A percentile compares a stretch with the other conserved stretches of the same genome.
These are phyloP conservation scores for Wallacemonas rigidus DNA, from an alignment of 208 protist species.

Conservation along the genomic window DNA sequence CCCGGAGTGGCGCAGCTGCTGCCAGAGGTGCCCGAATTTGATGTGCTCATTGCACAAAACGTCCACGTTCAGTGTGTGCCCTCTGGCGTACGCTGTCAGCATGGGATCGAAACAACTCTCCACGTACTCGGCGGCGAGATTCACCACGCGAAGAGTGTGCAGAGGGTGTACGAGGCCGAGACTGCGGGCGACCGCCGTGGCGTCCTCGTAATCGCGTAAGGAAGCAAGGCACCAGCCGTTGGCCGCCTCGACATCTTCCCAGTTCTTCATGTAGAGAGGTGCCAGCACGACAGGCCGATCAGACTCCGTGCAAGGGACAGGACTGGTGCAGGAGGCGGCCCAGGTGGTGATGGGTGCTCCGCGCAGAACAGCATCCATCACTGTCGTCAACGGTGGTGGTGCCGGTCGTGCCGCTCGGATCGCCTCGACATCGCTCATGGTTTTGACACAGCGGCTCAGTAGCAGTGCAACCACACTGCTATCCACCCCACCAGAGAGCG, in stretches of 20 bases:
- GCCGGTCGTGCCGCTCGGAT: slow-evolving; percentile 21
- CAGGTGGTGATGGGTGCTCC: slow-evolving; percentile 29
- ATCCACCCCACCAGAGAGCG: slow-evolving; percentile 82
- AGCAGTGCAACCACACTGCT: slow-evolving; percentile 73
- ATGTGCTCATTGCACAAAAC: slow-evolving; percentile 79
- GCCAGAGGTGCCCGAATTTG: slow-evolving; percentile 66
- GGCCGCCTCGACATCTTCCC: slow-evolving; percentile 48
- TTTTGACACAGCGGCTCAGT: slow-evolving; percentile 57
- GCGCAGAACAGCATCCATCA: slow-evolving; percentile 27
- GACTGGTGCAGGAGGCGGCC: slow-evolving; percentile 12
- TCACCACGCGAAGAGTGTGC: slow-evolving; percentile 34
- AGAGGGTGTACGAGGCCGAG: slow-evolving; percentile 35
- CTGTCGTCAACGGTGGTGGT: slow-evolving; percentile 19
- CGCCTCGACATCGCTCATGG: slow-evolving; percentile 48
- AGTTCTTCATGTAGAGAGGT: slow-evolving; percentile 72
- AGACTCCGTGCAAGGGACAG: background rate
- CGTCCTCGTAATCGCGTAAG: slow-evolving; percentile 65
- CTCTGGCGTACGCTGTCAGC: slow-evolving; percentile 61
- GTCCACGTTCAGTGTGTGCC: slow-evolving; percentile 80
- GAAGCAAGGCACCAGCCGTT: slow-evolving; percentile 56
- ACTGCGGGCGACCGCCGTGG: slow-evolving; percentile 46
- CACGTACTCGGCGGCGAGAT: slow-evolving; percentile 55
- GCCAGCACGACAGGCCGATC: slow-evolving; percentile 29
- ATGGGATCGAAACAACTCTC: slow-evolving; percentile 74
- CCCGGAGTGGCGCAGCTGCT: slow-evolving; percentile 21